phyloP scores from a whole-genome alignment of 768 basidiomycete species.

The Auricularia sp. region DNA sequence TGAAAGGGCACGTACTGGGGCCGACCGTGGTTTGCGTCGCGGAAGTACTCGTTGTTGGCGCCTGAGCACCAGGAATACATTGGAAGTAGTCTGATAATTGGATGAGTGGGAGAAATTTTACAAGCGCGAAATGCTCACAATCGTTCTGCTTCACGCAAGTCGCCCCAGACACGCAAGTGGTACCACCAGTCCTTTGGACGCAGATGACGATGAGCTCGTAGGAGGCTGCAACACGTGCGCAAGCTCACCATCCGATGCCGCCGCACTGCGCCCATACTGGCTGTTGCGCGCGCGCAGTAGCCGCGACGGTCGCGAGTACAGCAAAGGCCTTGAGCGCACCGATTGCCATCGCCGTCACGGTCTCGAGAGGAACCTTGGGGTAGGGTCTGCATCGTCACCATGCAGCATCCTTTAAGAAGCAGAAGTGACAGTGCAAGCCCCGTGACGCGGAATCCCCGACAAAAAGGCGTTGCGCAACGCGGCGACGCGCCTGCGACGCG shows the following conservation, averaged over 20 bases:
- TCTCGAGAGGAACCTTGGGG: too few species aligned
- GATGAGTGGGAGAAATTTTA: background rate
- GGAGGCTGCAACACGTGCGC: background rate
- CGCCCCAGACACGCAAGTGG: slow-evolving; percentile 35
- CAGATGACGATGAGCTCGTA: background rate
- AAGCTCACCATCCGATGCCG: slow-evolving; percentile 37
- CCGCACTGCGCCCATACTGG: slow-evolving; percentile 38
- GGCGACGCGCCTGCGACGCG: background rate
- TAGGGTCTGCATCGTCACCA: too few species aligned
- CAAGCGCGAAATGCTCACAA: slow-evolving; percentile 22
- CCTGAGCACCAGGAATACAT: slow-evolving; percentile 32
- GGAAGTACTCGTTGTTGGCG: slow-evolving; percentile 7
- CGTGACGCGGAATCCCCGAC: background rate
- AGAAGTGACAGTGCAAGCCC: background rate
- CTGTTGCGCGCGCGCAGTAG: slow-evolving; percentile 21
- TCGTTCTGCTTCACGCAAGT: slow-evolving; percentile 35
- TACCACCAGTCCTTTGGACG: slow-evolving; percentile 33
- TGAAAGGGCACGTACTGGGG: slow-evolving; percentile 10
- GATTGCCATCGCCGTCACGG: background rate
- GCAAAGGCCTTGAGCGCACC: background rate
- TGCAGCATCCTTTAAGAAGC: too few species aligned
- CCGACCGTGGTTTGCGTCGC: slow-evolving; percentile 11
- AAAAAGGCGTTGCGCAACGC: background rate
- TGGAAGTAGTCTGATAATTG: slow-evolving; percentile 34
- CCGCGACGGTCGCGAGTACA: background rate